Evolutionary conservation across 352 stramenopile species (phyloP), one percentile per base, ranked within the genome.

Genomic region (Pythium myriotylum): DNA sequence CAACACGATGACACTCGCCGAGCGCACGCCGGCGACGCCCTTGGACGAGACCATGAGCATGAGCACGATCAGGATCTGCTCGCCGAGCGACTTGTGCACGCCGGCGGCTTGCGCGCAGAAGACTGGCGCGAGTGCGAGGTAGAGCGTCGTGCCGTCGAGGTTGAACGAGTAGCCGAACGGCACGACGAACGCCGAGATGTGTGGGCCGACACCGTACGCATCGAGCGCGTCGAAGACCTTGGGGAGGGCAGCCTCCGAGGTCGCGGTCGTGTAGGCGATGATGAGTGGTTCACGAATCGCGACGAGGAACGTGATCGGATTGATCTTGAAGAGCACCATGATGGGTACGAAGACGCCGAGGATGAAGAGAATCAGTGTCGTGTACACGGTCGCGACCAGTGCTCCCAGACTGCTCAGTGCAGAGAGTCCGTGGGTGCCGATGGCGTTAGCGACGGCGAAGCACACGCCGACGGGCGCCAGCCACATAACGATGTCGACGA

Each of bases 131-230:
- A 87, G 56, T 13, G 77, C 74, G 22, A 84, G 41, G 70, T 87
- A 83, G 14, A 87, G 41, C 0, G 77, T 81, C 20, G 70, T 77
- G 8, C 70, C 77, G 52, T 87, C 77, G 2, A 87, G 68, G 65
- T 87, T 87, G 74, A 87, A 87, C 60, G 77, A 87, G 66, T 84
- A 87, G 35, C 77, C 77, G 50, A 87, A 84, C 0, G 77, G 77
- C 7, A 87, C 75, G 5, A 87, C 77, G 40, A 87, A 87, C 10
- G 73, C 62, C 22, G 71, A 78, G 42, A 87, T 72, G 62, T 87
- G 73, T 4, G 68, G 58, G 0, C 75, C 71, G 14, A 87, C 77
- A 37, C 77, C 77, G 59, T 79, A 87, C 29, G 69, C 67, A 45
- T 77, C 71, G 9, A 87, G 71, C 1, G 63, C 48, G 10, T 87